Percentiles rank a stretch among this genome's conserved stretches.
Conservation (phyloP, 2,329 filamentous ascomycete species). For the Hypoxylon sp. region DNA sequence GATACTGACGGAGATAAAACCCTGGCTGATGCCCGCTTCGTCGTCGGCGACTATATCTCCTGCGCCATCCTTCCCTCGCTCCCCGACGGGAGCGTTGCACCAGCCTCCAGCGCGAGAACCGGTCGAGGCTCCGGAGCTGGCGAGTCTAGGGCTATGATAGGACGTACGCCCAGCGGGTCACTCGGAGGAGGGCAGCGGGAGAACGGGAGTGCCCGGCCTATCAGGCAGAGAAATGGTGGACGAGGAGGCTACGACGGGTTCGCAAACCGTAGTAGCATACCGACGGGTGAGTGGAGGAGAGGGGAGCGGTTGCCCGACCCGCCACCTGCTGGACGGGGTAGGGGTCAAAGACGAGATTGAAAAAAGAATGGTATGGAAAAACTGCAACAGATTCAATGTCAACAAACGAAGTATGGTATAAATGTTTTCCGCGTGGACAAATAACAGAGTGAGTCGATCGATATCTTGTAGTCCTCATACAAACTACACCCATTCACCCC, state of each 20-base stretch:
- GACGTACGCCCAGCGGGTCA: constrained; percentile 40
- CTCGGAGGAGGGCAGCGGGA: constrained; percentile 60
- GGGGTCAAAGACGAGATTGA: constrained; percentile 63
- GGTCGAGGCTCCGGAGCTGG: constrained; percentile 59
- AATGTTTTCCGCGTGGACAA: constrained; percentile 16
- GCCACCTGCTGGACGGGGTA: constrained; percentile 56
- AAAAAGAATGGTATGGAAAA: constrained; percentile 40
- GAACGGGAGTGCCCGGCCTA: constrained; percentile 56
- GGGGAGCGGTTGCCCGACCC: constrained; percentile 74
- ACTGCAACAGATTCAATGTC: constrained; percentile 2
- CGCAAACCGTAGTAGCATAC: constrained; percentile 60
- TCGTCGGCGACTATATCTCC: constrained; percentile 90
- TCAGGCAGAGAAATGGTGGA: constrained; percentile 57
- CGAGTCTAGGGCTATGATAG: constrained; percentile 54
- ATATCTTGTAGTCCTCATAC: neutral
- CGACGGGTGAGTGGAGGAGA: constrained; percentile 75
- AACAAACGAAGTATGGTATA: constrained; percentile 27
- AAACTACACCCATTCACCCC: neutral
- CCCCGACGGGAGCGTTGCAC: constrained; percentile 79
- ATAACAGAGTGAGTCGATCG: constrained; percentile 34
- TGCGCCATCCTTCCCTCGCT: constrained; percentile 85
- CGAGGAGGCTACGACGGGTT: constrained; percentile 54
- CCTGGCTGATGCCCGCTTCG: constrained; percentile 81
- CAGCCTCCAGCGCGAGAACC: constrained; percentile 66
- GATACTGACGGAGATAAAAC: constrained; percentile 79